Base-by-base conservation (phyloP, 352 stramenopile genomes). In the Plasmopara halstedii region DNA sequence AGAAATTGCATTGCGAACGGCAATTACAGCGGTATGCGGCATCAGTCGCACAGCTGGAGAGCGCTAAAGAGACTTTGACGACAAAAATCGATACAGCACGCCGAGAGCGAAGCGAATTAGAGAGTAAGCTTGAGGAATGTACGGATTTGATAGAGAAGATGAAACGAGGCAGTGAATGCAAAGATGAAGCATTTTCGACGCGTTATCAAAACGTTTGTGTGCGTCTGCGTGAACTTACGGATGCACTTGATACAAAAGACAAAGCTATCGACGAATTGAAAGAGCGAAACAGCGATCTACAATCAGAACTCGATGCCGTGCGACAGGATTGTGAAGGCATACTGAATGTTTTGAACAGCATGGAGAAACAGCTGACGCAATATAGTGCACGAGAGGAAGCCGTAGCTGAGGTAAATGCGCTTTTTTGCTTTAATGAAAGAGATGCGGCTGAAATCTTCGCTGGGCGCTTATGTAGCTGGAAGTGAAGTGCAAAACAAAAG, bases 351-450 rank as follows among this genome's bases (percentile, higher is more conserved):
- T 70, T 92, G 36, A 85, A 67, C 17, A 75, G 62, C 15, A 92
- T 92, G 80, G 80, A 92, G 44, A 89, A 87, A 26, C 80, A 89
- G 44, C 46, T 92, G 17, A 84, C 64, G 18, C 74, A 88, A 40
- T 92, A 89, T 38, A 83, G 67, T 22, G 50, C 72, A 6, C 58
- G 80, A 13, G 80, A 92, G 51, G 77, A 89, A 17, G 73, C 75
- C 11, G 77, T 92, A 0, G 50, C 75, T 11, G 74, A 87, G 64
- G 79, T 88, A 46, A 20, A 45, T 22, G 35, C 7, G 7, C 4
- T n/a, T 41, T 43, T 11, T 18, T 41, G 9, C 2, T 3, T 4
- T 20, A 19, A 14, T 13, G 4, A 8, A 39, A 39, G 20, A 13
- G 7, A 34, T 21, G 0, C 18, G 18, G 3, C 0, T 39, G 3